Evolutionary conservation across 2,329 filamentous ascomycete species (phyloP), one percentile per base, ranked within the genome.

Genomic region (Apiospora hydei): DNA sequence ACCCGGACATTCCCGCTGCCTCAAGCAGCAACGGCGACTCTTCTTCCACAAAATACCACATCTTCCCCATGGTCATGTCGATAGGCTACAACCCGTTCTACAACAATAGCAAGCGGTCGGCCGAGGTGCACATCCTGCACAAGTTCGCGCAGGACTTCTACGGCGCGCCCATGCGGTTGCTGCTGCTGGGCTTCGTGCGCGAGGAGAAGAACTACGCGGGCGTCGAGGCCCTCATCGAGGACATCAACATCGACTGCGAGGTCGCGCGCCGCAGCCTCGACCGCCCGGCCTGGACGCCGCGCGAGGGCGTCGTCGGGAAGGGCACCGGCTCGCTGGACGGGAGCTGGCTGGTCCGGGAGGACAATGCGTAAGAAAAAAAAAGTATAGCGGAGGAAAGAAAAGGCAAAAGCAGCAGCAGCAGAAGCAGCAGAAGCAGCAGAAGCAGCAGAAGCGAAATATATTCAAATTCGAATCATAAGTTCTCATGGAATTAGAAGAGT

Each of bases 41-140:
- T 24, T 13, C 30, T 14, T 30, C 51, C 38, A 43, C 30, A 24
- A 41, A 72, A 66, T 69, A 74, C 64, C 78, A 80, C 64, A 85
- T 96, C 71, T 94, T 92, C 82, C 94, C 94, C 0, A 96, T 97
- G 88, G 95, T 97, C 76, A 93, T 98, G 92, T 94, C 91, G 73
- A 96, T 98, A 76, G 96, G 96, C 64, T 98, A 95, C 88, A 99
- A 98, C 83, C 96, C 96, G 0, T 98, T 95, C 84, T 99, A 98
- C 88, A 95, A 95, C 81, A 98, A 99, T 87, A 91, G 88, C 5
- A 90, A 94, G 67, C 91, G 94, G 74, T 94, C 90, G 74, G 95
- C 96, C 80, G 95, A 98, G 87, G 95, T 97, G 71, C 95, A 98
- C 84, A 89, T 99, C 71, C 88, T 99, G 82, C 91, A 94, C 79